These are phyloP conservation scores for Haematococcus sp. DNA, from an alignment of 139 green algal genomes.

Conservation along the genomic window DNA sequence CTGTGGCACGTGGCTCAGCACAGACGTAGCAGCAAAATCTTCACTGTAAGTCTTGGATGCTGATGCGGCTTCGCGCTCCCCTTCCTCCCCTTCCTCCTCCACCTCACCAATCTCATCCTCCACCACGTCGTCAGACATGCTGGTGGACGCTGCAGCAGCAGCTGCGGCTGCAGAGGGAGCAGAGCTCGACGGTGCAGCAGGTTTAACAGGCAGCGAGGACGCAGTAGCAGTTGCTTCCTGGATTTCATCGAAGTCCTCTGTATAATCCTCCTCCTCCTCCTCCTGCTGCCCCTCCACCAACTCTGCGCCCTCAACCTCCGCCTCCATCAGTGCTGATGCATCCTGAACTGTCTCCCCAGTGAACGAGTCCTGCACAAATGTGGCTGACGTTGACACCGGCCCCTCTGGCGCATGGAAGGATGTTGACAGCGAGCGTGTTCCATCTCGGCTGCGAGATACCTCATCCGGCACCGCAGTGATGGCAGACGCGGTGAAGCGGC, in stretches of 20 bases:
- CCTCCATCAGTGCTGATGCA: not conserved
- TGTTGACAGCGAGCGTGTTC: too few relatives aligned
- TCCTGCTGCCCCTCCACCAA: not conserved
- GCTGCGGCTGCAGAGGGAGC: too few relatives aligned
- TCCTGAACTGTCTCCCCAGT: not conserved
- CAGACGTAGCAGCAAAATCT: too few relatives aligned
- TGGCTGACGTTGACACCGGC: too few relatives aligned
- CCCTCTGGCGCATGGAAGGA: too few relatives aligned
- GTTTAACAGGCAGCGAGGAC: too few relatives aligned
- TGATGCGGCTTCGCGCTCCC: not conserved
- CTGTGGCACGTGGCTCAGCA: not conserved
- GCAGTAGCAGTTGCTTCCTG: not conserved
- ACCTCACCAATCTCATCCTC: not conserved
- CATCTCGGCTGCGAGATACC: too few relatives aligned
- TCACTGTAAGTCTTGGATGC: not conserved
- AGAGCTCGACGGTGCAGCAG: too few relatives aligned
- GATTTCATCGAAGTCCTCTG: not conserved
- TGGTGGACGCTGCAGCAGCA: too few relatives aligned
- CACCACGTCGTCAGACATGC: not conserved
- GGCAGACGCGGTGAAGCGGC: too few relatives aligned
- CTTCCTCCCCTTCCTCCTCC: slow-evolving; percentile 2
- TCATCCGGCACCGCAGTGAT: too few relatives aligned
- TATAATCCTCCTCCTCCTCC: slow-evolving; percentile 1
- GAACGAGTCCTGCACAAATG: too few relatives aligned
- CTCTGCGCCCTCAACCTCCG: not conserved